These are phyloP conservation scores for Colletotrichum liaoningense DNA, from an alignment of 2,329 filamentous ascomycete species.

Conservation along the genomic window DNA sequence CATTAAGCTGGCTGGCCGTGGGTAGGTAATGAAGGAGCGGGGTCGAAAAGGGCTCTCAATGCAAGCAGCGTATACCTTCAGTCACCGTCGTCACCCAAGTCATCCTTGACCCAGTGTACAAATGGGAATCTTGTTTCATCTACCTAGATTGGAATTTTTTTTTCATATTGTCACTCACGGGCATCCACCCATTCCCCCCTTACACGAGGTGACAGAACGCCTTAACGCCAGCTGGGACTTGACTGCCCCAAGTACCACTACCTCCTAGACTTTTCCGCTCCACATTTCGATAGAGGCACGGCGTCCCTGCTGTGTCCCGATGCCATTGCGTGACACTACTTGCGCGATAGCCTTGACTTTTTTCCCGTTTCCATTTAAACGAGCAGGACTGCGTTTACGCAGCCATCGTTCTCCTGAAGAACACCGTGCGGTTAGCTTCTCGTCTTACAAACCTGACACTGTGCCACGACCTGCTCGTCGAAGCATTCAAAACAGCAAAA, in stretches of 20 bases:
- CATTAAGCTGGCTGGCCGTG: no score
- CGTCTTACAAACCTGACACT: no score
- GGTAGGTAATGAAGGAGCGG: no score
- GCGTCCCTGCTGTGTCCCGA: not conserved
- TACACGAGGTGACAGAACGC: slow-evolving; percentile 23
- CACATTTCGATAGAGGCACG: not conserved
- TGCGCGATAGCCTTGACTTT: not conserved
- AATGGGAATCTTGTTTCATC: slow-evolving; percentile 7
- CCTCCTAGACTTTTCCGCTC: not conserved
- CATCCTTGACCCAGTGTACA: not conserved
- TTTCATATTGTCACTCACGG: not conserved
- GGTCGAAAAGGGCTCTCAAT: not conserved
- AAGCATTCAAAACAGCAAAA: no score
- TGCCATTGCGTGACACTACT: not conserved
- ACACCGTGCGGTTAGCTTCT: slow-evolving; percentile 51
- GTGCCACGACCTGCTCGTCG: no score
- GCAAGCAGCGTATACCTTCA: not conserved
- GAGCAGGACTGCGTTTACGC: slow-evolving; percentile 51
- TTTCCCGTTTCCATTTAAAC: not conserved
- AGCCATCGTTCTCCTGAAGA: slow-evolving; percentile 54
- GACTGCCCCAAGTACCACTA: not conserved
- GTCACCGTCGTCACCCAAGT: not conserved
- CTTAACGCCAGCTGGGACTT: slow-evolving; percentile 15
- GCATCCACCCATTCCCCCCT: slow-evolving; percentile 18
- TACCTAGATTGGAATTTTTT: slow-evolving; percentile 3